Percentiles rank a stretch among this genome's conserved stretches.
These are phyloP conservation scores for Pouteria campechiana DNA, from an alignment of 179 eudicot species.

Conservation along the genomic window DNA sequence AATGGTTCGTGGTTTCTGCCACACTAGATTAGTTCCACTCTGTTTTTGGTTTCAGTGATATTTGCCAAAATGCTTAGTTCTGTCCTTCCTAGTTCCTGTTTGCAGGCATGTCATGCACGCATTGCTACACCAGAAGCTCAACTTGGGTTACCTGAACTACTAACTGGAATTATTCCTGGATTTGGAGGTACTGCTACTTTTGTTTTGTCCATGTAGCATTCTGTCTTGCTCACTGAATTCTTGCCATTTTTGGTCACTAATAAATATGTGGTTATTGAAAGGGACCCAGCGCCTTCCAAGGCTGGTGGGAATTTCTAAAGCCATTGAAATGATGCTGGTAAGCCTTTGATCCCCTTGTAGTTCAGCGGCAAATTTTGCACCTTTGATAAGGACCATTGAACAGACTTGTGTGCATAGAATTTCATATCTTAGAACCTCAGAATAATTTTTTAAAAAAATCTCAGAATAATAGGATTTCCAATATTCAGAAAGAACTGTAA, in stretches of 20 bases:
- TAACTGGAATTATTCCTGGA: constrained; percentile 87
- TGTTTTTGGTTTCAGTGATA: neutral
- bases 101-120: constrained; percentile 86
- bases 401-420: no score
- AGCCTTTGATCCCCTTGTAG: constrained; percentile 13
- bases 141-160: constrained; percentile 80
- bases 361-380: no score
- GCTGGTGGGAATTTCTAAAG: constrained; percentile 66
- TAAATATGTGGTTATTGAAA: no score
- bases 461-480: no score
- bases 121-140: constrained; percentile 70
- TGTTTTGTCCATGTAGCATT: no score
- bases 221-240: neutral
- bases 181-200: constrained; percentile 41
- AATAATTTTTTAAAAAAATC: no score
- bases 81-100: constrained; percentile 4
- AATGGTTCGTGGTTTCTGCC: no score
- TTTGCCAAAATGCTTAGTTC: neutral
- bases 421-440: no score
- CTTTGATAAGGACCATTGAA: no score
- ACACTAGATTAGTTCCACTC: constrained; percentile 9
- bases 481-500: no score
- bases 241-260: neutral
- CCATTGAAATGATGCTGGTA: constrained; percentile 79
- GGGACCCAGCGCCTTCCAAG: constrained; percentile 97